Base-by-base conservation (phyloP, 371 early-diverging fungal genomes). In the Blyttiomyces sp. region DNA sequence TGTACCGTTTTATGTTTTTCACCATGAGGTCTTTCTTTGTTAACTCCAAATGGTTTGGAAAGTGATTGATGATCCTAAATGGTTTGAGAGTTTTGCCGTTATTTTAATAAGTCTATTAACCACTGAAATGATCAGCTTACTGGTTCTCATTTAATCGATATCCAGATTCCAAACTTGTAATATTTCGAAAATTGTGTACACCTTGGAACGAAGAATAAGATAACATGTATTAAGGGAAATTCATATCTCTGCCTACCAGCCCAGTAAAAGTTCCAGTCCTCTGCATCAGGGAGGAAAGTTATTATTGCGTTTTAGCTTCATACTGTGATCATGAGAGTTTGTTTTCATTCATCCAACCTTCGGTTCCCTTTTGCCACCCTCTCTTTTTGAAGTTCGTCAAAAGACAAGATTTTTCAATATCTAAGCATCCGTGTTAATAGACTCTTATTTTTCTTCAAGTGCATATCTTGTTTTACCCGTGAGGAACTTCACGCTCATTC, bases 231-330 rank as follows among this genome's bases (percentile, higher is more conserved):
- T 9, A 45, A 24, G 6, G 16, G 7, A 2, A n/a, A 64, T 34
- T 5, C 2, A 44, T 13, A 32, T 26, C 30, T 59, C 23, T 42
- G 43, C 71, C 2, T 34, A 64, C 72, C 61, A 4, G 74, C 70
- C 74, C 79, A 79, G 45, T 76, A 79, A 57, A 79, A 79, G 63
- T 79, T 74, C 79, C 79, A 79, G 49, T 79, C 79, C 43, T 76
- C 76, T 73, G 11, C n/a, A n/a, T n/a, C n/a, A n/a, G n/a, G n/a
- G n/a, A n/a, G n/a, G n/a, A 32, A 1, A 1, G 39, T 21, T n/a
- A 44, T 30, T 9, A 5, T 16, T 1, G 48, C 44, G 7, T 9
- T 17, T 3, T 21, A n/a, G 30, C 13, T 3, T 27, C 42, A 4
- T 32, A 35, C 17, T 61, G n/a, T 39, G 39, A 39, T n/a, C 39